A percentile compares a stretch with the other conserved stretches of the same genome.
Evolutionary conservation across 208 protist species (phyloP).

Genomic region (Naegleria fowleri): DNA sequence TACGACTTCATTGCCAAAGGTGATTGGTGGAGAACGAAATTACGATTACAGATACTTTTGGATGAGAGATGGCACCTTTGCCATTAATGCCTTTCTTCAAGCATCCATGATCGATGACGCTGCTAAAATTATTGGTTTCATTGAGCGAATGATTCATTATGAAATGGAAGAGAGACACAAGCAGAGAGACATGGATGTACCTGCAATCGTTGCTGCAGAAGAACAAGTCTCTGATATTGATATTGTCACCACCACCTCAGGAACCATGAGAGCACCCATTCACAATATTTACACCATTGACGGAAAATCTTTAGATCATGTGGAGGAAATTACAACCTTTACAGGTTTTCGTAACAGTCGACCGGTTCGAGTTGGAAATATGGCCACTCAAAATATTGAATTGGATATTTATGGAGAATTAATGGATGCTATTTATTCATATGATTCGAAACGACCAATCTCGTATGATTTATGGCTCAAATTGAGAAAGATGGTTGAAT

Average conservation of each 20-base stretch:
- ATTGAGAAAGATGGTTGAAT: background rate
- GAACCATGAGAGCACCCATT: background rate
- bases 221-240: background rate
- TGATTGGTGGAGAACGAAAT: constrained; percentile 11
- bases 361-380: background rate
- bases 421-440: background rate
- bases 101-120: background rate
- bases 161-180: background rate
- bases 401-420: constrained; percentile 20
- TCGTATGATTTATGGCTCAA: background rate
- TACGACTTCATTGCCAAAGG: background rate
- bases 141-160: background rate
- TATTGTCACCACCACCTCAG: background rate
- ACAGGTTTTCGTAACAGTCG: background rate
- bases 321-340: background rate
- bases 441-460: background rate
- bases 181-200: no score
- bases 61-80: constrained; percentile 2
- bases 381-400: background rate
- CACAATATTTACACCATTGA: background rate
- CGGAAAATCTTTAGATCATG: background rate
- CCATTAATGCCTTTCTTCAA: background rate
- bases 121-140: background rate
- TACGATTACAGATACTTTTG: constrained; percentile 17
- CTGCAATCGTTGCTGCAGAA: background rate